Evolutionary conservation across 2,329 filamentous ascomycete genomes (phyloP), one percentile per base, ranked within the genome.

Genomic region (Trichoderma harzianum): DNA sequence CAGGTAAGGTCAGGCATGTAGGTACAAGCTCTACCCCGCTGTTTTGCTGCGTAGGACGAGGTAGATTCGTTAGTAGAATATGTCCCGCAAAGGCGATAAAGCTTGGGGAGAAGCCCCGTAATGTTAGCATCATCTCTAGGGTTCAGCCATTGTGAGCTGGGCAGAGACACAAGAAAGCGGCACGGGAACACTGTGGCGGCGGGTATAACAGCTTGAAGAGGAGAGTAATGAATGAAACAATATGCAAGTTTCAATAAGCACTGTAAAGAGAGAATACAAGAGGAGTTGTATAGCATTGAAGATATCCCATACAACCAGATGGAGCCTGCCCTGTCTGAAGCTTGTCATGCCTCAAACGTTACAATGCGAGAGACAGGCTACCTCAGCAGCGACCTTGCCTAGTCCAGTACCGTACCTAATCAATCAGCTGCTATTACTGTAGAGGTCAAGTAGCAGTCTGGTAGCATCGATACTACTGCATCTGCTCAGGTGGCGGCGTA

Each of bases 1-100:
- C 36, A 12, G 39, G 16, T 43, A 43, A 43, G 39, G 39, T 43
- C 6, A 36, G 34, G 14, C 34, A 16, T 36, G 34, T 36, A 43
- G 16, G 39, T 43, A 51, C 43, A 21, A 11, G 43, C 47, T 60
- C 39, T 53, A 47, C 21, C 43, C 58, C 43, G 68, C 57, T 70
- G 14, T 39, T 55, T 24, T 32, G 68, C 30, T 43, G 43, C 39
- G 60, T 18, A 3, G 8, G 66, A n/a, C 2, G 12, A 70, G 39
- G 68, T 70, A 70, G 43, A 43, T 70, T 57, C 68, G 24, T 28
- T 70, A 63, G 36, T 3, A 16, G 5, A 32, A 64, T 70, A 34
- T 8, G 14, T 11, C 26, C 14, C 28, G 66, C 43, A 51, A 62
- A 58, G 10, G 2, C 51, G 28, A 57, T 66, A 55, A 55, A n/a